Base-by-base conservation (phyloP, 1,284 basidiomycete genomes). In the Exsudoporus floridanus region DNA sequence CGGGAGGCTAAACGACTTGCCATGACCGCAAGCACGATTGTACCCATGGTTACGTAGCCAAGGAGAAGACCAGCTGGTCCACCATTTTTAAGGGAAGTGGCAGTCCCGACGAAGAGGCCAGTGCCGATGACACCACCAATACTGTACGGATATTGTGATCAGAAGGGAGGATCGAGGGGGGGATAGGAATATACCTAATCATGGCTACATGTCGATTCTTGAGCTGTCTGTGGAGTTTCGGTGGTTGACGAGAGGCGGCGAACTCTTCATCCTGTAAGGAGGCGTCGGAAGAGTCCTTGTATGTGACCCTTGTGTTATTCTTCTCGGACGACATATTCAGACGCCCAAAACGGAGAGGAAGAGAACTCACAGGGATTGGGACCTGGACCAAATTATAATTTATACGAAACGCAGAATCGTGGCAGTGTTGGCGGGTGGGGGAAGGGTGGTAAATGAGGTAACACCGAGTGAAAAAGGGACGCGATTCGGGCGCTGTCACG, bases 61-160 rank as follows among this genome's bases (percentile, higher is more conserved):
- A 90, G 77, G 7, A 86, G 62, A 25, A 89, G 77, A 68, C 86
- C 84, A 68, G 73, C 58, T 2, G 82, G 86, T 27, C 85, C 87
- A 50, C 83, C 85, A 53, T 77, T 65, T 25, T 56, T 61, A 18
- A 88, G 70, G 25, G 83, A 71, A 43, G 52, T 77, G 4, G 80
- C 84, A 10, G 85, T 88, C 47, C 87, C 86, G 56, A 88, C 69
- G 69, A 84, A 85, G 25, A 86, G 73, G 58, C 83, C 81, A 50
- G 87, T 90, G 51, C 88, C 88, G 58, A 90, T 90, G 54, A 90
- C 88, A 72, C 88, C 86, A 48, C 81, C 81, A 46, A 83, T 84
- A 74, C 76, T 77, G 19, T 5, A 47, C 3, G 30, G 25, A 23
- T 12, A 3, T 41, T n/a, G 23, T 19, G 37, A 25, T 5, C n/a